phyloP scores from a whole-genome alignment of 2,329 filamentous ascomycete species.

The Onygenales sp. region DNA sequence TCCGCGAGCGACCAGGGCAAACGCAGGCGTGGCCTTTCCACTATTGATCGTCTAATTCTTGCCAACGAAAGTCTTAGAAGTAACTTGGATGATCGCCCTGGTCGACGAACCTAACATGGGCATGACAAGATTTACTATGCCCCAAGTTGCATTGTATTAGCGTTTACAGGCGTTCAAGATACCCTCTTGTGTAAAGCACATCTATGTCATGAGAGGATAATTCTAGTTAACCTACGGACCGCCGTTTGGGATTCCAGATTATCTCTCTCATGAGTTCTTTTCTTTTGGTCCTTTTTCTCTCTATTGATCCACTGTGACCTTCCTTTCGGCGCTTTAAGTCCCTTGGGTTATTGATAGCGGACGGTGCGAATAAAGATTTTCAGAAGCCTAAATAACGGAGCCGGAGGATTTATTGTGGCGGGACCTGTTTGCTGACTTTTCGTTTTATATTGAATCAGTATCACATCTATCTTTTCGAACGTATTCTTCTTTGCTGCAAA shows the following conservation, averaged over 20 bases:
- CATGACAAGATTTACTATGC: not conserved
- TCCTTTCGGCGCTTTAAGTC: not conserved
- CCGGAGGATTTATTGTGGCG: not conserved
- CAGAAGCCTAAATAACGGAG: not conserved
- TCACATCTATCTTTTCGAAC: constrained; percentile 94
- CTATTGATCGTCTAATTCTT: not conserved
- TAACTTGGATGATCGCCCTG: constrained; percentile 1
- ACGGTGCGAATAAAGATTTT: not conserved
- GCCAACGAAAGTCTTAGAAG: not conserved
- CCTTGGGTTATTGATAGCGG: not conserved
- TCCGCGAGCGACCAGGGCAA: not conserved
- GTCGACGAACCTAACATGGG: not conserved
- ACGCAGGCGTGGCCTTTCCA: not conserved
- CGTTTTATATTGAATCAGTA: constrained; percentile 48
- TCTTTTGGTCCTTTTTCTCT: not conserved
- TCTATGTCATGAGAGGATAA: not conserved
- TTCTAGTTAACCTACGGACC: not conserved
- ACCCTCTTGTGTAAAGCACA: not conserved
- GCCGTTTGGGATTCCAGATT: not conserved
- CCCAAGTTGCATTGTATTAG: not conserved
- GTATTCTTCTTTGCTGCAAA: constrained; percentile 93
- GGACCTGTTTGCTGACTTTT: constrained; percentile 1
- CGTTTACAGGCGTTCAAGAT: not conserved
- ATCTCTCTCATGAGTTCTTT: not conserved
- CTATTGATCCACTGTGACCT: not conserved